Percentiles rank a stretch among this genome's conserved stretches.
Conservation (phyloP, 2,329 filamentous ascomycete genomes). For the Botryosphaeria dothidea region DNA sequence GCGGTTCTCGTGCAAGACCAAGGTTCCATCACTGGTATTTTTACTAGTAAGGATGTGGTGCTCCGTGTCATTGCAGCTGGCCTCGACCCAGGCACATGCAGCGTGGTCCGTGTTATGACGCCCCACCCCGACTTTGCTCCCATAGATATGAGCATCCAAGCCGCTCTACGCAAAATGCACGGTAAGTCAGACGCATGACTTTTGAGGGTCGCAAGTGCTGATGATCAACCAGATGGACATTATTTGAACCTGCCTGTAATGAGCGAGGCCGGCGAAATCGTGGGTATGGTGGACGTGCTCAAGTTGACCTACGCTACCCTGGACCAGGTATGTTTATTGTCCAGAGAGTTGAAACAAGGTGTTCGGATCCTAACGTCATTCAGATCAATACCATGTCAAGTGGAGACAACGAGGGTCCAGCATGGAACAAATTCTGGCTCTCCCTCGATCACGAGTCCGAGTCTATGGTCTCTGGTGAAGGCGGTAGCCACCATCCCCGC, state of each 20-base stretch:
- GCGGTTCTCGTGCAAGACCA: slow-evolving; percentile 95
- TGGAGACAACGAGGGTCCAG: slow-evolving; percentile 86
- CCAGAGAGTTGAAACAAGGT: not conserved
- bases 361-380: not conserved
- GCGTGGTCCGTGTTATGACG: slow-evolving; percentile 98
- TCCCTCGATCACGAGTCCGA: slow-evolving; percentile 94
- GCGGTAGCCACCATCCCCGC: slow-evolving; percentile 68
- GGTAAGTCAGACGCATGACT: slow-evolving; percentile 56
- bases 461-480: slow-evolving; percentile 92
- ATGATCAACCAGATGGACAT: slow-evolving; percentile 74
- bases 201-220: not conserved
- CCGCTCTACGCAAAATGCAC: slow-evolving; percentile 98
- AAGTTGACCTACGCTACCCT: slow-evolving; percentile 98
- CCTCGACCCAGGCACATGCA: slow-evolving; percentile 90
- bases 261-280: slow-evolving; percentile 95
- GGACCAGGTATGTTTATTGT: slow-evolving; percentile 68
- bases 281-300: slow-evolving; percentile 98
- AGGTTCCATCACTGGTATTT: slow-evolving; percentile 96
- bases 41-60: slow-evolving; percentile 99
- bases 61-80: slow-evolving; percentile 96
- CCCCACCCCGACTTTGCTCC: slow-evolving; percentile 98
- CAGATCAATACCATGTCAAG: slow-evolving; percentile 88
- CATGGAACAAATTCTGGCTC: slow-evolving; percentile 99
- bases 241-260: slow-evolving; percentile 98
- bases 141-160: slow-evolving; percentile 98